These are phyloP conservation scores for Chenopodium suecicum DNA, from an alignment of 148 eudicot genomes.

Conservation along the genomic window DNA sequence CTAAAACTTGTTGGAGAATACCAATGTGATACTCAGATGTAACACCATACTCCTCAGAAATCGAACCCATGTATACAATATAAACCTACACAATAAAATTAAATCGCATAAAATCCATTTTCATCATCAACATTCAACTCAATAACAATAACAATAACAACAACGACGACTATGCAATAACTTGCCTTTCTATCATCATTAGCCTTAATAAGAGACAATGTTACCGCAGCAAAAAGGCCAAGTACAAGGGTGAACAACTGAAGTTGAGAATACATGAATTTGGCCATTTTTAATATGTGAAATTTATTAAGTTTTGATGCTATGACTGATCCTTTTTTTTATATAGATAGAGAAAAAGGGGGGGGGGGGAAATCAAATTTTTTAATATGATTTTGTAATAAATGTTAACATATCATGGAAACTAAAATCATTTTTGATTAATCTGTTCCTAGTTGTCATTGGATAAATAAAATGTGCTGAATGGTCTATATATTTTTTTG, in stretches of 20 bases:
- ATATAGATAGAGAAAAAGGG: neutral
- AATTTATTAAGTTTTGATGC: neutral
- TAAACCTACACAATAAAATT: constrained; percentile 22
- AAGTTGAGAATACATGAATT: neutral
- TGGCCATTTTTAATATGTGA: constrained; percentile 21
- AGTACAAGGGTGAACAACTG: neutral
- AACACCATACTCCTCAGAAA: constrained; percentile 13
- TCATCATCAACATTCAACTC: neutral
- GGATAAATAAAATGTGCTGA: no score
- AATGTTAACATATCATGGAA: neutral
- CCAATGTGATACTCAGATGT: constrained; percentile 19
- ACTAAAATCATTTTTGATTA: no score
- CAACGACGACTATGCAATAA: neutral
- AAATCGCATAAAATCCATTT: no score
- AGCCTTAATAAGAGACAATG: neutral
- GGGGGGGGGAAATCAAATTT: neutral
- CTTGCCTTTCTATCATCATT: constrained; percentile 33
- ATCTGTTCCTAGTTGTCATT: no score
- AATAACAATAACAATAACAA: no score
- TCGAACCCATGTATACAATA: constrained; percentile 34
- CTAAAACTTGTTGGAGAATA: constrained; percentile 28
- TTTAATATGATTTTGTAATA: neutral
- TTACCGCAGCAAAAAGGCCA: neutral
- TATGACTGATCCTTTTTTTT: neutral
- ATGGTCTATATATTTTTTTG: no score